A percentile compares a stretch with the other conserved stretches of the same genome.
Evolutionary conservation across 1,139 yeast genomes (phyloP).

Genomic region (Suhomyces choctaworum): DNA sequence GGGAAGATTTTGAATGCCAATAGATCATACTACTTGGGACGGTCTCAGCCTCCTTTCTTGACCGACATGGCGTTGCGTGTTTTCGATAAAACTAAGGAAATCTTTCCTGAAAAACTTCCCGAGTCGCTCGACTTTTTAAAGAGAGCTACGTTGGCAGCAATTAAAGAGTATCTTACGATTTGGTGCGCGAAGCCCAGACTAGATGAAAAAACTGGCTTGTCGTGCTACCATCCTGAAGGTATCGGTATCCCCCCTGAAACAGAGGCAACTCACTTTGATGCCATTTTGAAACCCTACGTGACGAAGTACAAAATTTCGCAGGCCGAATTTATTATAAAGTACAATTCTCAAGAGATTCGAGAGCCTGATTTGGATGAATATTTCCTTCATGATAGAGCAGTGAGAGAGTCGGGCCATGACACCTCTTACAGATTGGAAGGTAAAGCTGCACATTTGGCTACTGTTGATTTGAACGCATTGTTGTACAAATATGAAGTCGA

Average conservation of each 20-base stretch:
- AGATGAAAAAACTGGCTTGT: conserved; percentile 76
- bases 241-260: conserved; percentile 95
- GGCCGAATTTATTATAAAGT: conserved; percentile 68
- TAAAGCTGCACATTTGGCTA: conserved; percentile 83
- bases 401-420: conserved; percentile 96
- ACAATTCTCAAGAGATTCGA: conserved; percentile 62
- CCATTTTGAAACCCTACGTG: conserved; percentile 69
- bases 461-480: conserved; percentile 84
- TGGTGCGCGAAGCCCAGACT: conserved; percentile 79
- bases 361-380: conserved; percentile 87
- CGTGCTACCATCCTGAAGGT: conserved; percentile 91
- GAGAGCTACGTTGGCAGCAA: conserved; percentile 73
- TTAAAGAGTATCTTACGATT: conserved; percentile 78
- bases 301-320: conserved; percentile 60
- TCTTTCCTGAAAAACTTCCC: conserved; percentile 31
- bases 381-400: conserved; percentile 91
- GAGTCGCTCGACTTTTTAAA: conserved; percentile 59
- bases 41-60: conserved; percentile 97
- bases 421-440: conserved; percentile 91
- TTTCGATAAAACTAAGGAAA: conserved; percentile 56
- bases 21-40: conserved; percentile 83
- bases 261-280: conserved; percentile 83
- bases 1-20: conserved; percentile 95
- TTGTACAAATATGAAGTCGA: conserved; percentile 89
- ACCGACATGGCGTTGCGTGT: conserved; percentile 88